Evolutionary conservation across 2,329 filamentous ascomycete genomes (phyloP).

Genomic region (Fusarium albidum): DNA sequence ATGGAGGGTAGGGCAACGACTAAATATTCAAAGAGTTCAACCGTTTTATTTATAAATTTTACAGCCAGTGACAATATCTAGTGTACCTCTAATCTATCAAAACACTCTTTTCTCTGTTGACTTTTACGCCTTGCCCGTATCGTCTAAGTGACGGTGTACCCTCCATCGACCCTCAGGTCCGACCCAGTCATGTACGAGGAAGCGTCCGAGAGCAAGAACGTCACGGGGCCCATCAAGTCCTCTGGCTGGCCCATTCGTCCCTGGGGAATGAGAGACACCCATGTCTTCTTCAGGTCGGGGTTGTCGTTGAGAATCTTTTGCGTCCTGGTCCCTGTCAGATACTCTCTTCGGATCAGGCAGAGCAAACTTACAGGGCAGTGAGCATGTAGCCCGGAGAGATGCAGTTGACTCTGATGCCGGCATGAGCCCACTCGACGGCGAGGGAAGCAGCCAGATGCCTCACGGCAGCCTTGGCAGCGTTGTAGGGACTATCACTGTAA

Average conservation of each 20-base stretch:
- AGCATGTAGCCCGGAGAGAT: conserved; percentile 97
- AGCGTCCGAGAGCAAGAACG: conserved; percentile 84
- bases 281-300: conserved; percentile 87
- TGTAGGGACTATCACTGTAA: conserved; percentile 72
- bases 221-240: conserved; percentile 92
- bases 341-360: accelerated
- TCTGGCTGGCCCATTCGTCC: conserved; percentile 92
- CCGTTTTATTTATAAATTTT: too few species aligned
- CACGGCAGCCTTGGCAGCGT: conserved; percentile 90
- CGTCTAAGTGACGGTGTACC: conserved; percentile 77
- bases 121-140: too few species aligned
- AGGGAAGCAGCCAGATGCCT: conserved; percentile 85
- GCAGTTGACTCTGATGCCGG: conserved; percentile 90
- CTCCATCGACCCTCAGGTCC: conserved; percentile 83
- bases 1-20: too few species aligned
- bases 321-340: conserved; percentile 61
- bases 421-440: conserved; percentile 91
- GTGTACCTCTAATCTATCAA: too few species aligned
- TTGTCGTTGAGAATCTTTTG: conserved; percentile 96
- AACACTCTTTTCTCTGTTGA: too few species aligned
- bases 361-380: conserved; percentile 77
- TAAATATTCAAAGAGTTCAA: too few species aligned
- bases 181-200: conserved; percentile 75
- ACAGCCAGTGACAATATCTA: too few species aligned
- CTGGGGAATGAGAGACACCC: conserved; percentile 89